These are phyloP conservation scores for Allium sativum DNA, from an alignment of 106 monocot genomes.

Conservation along the genomic window DNA sequence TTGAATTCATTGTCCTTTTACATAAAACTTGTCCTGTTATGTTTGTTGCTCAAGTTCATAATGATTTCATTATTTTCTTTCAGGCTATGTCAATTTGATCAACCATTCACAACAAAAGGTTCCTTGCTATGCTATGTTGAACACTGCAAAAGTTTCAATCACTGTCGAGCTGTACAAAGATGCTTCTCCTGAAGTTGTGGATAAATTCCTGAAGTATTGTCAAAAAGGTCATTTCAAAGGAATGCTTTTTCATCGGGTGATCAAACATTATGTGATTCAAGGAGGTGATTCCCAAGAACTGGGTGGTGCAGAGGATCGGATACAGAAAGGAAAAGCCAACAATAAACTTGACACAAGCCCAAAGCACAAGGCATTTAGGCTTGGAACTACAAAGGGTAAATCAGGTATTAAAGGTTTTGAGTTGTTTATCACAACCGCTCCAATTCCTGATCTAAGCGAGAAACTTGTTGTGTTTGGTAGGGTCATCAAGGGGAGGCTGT, in stretches of 20 bases:
- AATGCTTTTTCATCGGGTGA: constrained; percentile 78
- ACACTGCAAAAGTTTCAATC: not conserved
- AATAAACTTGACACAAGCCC: constrained; percentile 50
- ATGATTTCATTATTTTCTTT: no score
- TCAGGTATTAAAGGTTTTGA: constrained; percentile 52
- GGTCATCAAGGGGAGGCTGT: constrained; percentile 88
- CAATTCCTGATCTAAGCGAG: constrained; percentile 83
- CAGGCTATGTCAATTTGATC: no score
- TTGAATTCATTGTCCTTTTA: no score
- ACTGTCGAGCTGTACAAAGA: not conserved
- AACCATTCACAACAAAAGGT: no score
- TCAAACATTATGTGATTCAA: constrained; percentile 92
- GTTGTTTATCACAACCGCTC: constrained; percentile 91
- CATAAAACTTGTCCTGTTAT: no score
- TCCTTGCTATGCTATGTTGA: no score
- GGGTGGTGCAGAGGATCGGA: constrained; percentile 76
- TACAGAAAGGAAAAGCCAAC: constrained; percentile 56
- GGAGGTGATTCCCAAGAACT: constrained; percentile 55
- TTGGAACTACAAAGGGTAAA: constrained; percentile 74
- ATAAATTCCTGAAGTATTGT: constrained; percentile 5
- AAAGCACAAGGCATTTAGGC: constrained; percentile 95
- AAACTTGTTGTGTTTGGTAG: constrained; percentile 83
- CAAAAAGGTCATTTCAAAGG: constrained; percentile 78
- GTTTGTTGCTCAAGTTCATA: no score
- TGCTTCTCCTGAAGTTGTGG: not conserved